Evolutionary conservation across 2,329 filamentous ascomycete genomes (phyloP).

Genomic region (Colletotrichum lupini): DNA sequence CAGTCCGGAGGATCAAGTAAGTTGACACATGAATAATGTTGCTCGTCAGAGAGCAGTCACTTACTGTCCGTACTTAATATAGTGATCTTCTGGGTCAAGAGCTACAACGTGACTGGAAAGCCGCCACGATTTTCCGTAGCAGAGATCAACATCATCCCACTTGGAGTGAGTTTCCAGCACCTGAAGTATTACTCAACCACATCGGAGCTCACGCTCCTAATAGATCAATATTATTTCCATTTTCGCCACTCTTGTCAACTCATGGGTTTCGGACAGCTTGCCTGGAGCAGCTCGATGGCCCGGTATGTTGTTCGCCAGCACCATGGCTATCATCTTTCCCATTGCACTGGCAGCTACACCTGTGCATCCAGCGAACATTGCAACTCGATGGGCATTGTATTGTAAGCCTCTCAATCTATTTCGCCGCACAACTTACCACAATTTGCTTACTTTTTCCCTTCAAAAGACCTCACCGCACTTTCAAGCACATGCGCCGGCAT

Average conservation of each 20-base stretch:
- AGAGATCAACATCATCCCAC: conserved; percentile 43
- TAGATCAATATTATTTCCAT: conserved; percentile 42
- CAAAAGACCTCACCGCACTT: conserved; percentile 38
- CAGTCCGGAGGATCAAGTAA: conserved; percentile 41
- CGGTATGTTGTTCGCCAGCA: conserved; percentile 40
- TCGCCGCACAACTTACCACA: too few relatives aligned
- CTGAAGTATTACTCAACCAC: not conserved
- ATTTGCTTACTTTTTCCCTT: not conserved
- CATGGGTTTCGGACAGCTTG: conserved; percentile 42
- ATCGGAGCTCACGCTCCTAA: not conserved
- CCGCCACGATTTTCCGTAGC: conserved; percentile 38
- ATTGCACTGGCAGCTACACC: conserved; percentile 40
- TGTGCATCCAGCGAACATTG: conserved; percentile 38
- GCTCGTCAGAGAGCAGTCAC: too few relatives aligned
- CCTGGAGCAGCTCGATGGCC: conserved; percentile 41
- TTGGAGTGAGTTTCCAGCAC: conserved; percentile 36
- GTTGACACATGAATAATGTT: not conserved
- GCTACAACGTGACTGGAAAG: conserved; percentile 40
- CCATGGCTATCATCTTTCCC: conserved; percentile 41
- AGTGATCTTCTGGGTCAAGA: conserved; percentile 45
- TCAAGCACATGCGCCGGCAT: conserved; percentile 38
- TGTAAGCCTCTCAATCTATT: conserved; percentile 29
- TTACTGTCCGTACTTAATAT: not conserved
- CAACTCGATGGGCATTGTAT: conserved; percentile 39
- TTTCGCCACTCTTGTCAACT: conserved; percentile 38